Evolutionary conservation across 176 grass and related monocot genomes (phyloP).

Genomic region (Phyllostachys edulis): DNA sequence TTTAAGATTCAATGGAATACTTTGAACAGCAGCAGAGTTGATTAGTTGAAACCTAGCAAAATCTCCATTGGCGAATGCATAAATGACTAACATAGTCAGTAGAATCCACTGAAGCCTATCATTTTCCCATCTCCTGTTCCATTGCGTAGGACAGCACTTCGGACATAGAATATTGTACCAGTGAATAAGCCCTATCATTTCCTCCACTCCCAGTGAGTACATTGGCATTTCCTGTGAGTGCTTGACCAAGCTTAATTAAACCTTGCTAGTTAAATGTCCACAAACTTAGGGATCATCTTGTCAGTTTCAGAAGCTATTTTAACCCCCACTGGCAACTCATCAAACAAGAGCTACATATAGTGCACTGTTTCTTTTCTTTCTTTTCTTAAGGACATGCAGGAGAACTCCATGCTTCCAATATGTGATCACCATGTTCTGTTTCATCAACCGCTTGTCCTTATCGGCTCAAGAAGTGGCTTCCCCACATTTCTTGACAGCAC

Average conservation of each 20-base stretch:
- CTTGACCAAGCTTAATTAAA: background rate
- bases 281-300: background rate
- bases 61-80: background rate
- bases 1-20: background rate
- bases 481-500: background rate
- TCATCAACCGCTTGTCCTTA: background rate
- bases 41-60: background rate
- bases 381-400: background rate
- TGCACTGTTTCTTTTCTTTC: background rate
- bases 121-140: background rate
- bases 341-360: background rate
- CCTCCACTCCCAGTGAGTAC: no score
- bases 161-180: background rate
- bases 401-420: background rate
- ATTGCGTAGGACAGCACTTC: no score
- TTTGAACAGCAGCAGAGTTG: background rate
- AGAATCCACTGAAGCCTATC: background rate
- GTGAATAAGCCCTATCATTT: background rate
- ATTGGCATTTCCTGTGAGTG: slow-evolving; percentile 2
- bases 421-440: background rate
- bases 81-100: background rate
- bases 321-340: background rate
- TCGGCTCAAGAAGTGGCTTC: background rate
- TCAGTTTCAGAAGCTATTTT: slow-evolving; percentile 11
- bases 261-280: background rate